Percentiles rank a stretch among this genome's conserved stretches.
These are phyloP conservation scores for Clohesyomyces aquaticus DNA, from an alignment of 495 filamentous ascomycete genomes.

Conservation along the genomic window DNA sequence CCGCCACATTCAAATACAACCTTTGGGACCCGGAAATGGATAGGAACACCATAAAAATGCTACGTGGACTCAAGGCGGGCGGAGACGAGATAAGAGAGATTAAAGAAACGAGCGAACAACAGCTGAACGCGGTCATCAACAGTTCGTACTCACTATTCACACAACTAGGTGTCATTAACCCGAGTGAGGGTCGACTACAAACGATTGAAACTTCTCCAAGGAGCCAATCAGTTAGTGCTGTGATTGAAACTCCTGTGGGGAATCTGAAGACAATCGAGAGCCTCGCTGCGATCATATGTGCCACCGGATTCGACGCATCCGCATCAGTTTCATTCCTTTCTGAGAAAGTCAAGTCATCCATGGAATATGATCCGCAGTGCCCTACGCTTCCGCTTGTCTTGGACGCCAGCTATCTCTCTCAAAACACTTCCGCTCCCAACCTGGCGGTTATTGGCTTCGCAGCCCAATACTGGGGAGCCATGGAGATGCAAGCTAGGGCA, in stretches of 20 bases:
- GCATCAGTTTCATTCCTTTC: conserved; percentile 8
- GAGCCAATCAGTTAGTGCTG: neutral
- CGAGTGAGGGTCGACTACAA: no score
- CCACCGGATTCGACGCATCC: conserved; percentile 4
- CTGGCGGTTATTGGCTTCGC: neutral
- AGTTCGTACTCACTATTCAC: no score
- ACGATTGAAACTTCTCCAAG: no score
- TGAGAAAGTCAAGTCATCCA: neutral
- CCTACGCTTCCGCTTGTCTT: neutral
- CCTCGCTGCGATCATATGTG: conserved; percentile 8
- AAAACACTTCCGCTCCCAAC: neutral
- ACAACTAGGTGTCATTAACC: no score
- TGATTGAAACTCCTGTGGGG: neutral
- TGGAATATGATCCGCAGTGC: neutral
- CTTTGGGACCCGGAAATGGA: no score
- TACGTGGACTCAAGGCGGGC: no score
- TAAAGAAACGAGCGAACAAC: no score
- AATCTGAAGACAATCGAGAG: neutral
- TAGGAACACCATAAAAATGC: no score
- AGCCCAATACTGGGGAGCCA: conserved; percentile 3
- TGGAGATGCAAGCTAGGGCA: conserved; percentile 16
- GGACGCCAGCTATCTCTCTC: conserved; percentile 1
- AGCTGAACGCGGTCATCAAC: no score
- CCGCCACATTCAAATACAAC: no score
- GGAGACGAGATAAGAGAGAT: no score